A percentile compares a stretch with the other conserved stretches of the same genome.
Evolutionary conservation across 192 early-diverging fungal species (phyloP).

Genomic region (Entomortierella parvispora): DNA sequence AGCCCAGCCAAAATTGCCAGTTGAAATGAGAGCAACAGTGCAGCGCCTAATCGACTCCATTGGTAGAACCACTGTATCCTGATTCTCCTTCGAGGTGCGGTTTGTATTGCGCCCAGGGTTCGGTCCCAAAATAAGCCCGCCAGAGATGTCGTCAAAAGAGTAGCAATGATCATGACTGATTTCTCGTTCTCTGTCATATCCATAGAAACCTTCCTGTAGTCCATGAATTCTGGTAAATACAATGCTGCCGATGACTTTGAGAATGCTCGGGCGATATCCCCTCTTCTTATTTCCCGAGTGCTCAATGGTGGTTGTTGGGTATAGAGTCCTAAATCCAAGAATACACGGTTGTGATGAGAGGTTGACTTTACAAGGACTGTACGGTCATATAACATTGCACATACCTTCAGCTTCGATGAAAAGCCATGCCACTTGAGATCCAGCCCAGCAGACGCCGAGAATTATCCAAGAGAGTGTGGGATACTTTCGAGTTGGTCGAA

Average conservation of each 20-base stretch:
- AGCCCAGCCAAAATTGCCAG: not conserved
- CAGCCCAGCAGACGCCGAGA: slow-evolving; percentile 14
- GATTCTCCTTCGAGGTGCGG: slow-evolving; percentile 8
- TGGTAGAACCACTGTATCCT: slow-evolving; percentile 12
- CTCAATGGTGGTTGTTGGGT: too few species aligned
- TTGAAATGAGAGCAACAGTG: slow-evolving; percentile 5
- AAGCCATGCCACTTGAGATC: slow-evolving; percentile 4
- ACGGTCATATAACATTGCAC: not conserved
- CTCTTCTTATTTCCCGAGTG: too few species aligned
- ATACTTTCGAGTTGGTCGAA: slow-evolving; percentile 19
- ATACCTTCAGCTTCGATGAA: slow-evolving; percentile 12
- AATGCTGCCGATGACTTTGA: too few species aligned
- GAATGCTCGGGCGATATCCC: too few species aligned
- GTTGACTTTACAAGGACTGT: too few species aligned
- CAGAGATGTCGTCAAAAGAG: not conserved
- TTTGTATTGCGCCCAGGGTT: slow-evolving; percentile 11
- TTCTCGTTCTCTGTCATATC: not conserved
- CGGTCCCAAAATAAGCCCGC: slow-evolving; percentile 25
- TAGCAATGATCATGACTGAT: not conserved
- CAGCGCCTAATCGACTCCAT: not conserved
- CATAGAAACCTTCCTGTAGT: slow-evolving; percentile 1
- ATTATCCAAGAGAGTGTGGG: slow-evolving; percentile 20
- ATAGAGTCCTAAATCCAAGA: too few species aligned
- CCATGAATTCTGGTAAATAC: too few species aligned
- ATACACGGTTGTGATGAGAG: too few species aligned